Percentiles rank a stretch among this genome's conserved stretches.
These are phyloP conservation scores for Neopestalotiopsis rosae DNA, from an alignment of 2,329 filamentous ascomycete species.

Conservation along the genomic window DNA sequence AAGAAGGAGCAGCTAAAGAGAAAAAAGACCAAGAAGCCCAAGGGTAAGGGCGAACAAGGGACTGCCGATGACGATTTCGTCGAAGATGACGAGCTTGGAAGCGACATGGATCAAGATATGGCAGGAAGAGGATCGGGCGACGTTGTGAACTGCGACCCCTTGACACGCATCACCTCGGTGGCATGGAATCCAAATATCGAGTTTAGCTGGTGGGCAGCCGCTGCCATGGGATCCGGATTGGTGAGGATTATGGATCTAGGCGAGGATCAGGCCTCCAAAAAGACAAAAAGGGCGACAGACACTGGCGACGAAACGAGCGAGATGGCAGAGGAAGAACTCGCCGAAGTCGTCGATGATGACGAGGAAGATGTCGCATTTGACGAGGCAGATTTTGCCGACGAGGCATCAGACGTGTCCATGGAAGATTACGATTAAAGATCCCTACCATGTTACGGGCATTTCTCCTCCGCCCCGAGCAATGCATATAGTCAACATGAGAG, in stretches of 20 bases:
- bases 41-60: conserved; percentile 28
- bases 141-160: conserved; percentile 63
- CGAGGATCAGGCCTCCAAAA: conserved; percentile 36
- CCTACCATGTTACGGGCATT: not conserved
- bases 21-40: conserved; percentile 21
- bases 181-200: conserved; percentile 72
- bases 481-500: not conserved
- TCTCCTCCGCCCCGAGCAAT: not conserved
- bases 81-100: conserved; percentile 17
- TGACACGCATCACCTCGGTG: conserved; percentile 65
- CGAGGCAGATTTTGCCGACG: conserved; percentile 19
- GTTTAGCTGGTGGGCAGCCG: conserved; percentile 72
- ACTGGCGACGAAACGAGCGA: not conserved
- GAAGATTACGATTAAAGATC: not conserved
- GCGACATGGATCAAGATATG: conserved; percentile 35
- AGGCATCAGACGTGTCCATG: conserved; percentile 10
- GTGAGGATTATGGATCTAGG: conserved; percentile 71
- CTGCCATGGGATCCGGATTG: conserved; percentile 70
- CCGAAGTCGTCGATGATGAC: conserved; percentile 7
- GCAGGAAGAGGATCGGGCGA: conserved; percentile 40
- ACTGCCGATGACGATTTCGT: conserved; percentile 21
- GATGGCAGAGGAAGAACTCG: conserved; percentile 21
- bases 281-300: not conserved
- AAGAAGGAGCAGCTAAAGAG: conserved; percentile 42
- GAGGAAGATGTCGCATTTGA: conserved; percentile 13